Base-by-base conservation (phyloP, 2,329 filamentous ascomycete genomes). In the Xylariales sp. region DNA sequence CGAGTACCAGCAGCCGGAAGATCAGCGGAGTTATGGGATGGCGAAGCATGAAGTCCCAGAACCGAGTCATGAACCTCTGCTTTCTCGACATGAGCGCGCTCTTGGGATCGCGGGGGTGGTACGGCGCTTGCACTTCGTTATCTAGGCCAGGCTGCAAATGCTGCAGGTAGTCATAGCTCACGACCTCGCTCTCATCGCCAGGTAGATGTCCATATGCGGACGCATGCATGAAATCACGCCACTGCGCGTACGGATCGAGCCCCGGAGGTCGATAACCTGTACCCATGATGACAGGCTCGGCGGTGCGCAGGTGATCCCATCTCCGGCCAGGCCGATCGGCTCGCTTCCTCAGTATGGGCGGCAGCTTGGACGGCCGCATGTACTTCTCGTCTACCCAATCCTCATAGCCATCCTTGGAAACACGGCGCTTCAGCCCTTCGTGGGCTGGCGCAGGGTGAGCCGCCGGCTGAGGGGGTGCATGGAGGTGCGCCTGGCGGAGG, bases 291-390 rank as follows among this genome's bases (percentile, higher is more conserved):
- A 80, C 74, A 4, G 76, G 76, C 42, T 80, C 76, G 23, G 71
- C 66, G 3, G 73, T 72, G 37, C 76, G 72, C 36, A 80, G 55
- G 49, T 81, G 74, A 49, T 81, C 76, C 75, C 76, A 80, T 59
- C 70, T 70, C 42, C 74, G 67, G 4, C 74, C 74, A 32, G 55
- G 69, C 55, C 57, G 67, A 38, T 65, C 54, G 20, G 61, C 68
- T 30, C 73, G 66, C 47, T 73, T 68, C 45, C 56, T 59, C 38
- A 49, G 61, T 36, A 77, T 63, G 16, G 76, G 57, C 37, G 70
- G 67, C 15, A 77, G 56, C 41, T 56, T 65, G 16, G 55, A 57
- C 16, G 48, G 49, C 15, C 43, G 51, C n/a, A 52, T 50, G 34
- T 56, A 47, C 37, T 50, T 53, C 39, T 57, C 55, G 31, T 60